phyloP scores from a whole-genome alignment of 2,329 filamentous ascomycete species.

The Thermothelomyces thermophilus region DNA sequence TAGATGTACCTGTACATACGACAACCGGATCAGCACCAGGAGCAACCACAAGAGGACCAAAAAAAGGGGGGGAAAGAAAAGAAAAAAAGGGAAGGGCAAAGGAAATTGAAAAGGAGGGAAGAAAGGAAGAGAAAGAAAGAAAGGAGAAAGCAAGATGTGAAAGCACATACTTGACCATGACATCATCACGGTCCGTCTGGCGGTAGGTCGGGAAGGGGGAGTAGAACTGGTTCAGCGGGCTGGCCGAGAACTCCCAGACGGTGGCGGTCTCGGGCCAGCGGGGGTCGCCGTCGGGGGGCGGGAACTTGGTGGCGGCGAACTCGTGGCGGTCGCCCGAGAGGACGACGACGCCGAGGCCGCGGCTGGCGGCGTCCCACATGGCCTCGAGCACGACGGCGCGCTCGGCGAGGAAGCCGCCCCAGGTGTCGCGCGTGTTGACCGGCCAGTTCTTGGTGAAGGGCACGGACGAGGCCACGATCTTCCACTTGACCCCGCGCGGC shows the following conservation, averaged over 20 bases:
- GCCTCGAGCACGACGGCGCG: constrained; percentile 73
- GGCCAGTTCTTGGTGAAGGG: constrained; percentile 98
- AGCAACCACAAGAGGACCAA: background rate
- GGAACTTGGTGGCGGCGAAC: constrained; percentile 82
- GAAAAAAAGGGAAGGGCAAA: background rate
- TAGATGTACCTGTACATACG: constrained; percentile 58
- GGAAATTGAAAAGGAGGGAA: too few species aligned
- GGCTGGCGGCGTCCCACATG: constrained; percentile 81
- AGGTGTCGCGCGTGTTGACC: constrained; percentile 81
- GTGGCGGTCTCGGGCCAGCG: constrained; percentile 57
- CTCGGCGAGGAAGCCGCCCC: constrained; percentile 85
- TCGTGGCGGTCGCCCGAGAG: constrained; percentile 94
- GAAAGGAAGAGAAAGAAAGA: too few species aligned
- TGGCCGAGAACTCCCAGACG: constrained; percentile 87
- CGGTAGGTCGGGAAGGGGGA: constrained; percentile 76
- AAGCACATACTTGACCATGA: constrained; percentile 69
- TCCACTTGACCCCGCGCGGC: constrained; percentile 78
- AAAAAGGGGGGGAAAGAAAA: background rate
- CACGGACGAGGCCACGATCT: constrained; percentile 82
- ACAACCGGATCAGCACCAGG: background rate
- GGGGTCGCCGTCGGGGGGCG: constrained; percentile 46
- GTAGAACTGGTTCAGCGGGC: constrained; percentile 90
- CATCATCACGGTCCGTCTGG: constrained; percentile 74
- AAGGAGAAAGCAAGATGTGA: too few species aligned
- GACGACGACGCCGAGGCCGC: constrained; percentile 71